Conservation (phyloP, 306 rosid genomes). For the Urtica urens region DNA sequence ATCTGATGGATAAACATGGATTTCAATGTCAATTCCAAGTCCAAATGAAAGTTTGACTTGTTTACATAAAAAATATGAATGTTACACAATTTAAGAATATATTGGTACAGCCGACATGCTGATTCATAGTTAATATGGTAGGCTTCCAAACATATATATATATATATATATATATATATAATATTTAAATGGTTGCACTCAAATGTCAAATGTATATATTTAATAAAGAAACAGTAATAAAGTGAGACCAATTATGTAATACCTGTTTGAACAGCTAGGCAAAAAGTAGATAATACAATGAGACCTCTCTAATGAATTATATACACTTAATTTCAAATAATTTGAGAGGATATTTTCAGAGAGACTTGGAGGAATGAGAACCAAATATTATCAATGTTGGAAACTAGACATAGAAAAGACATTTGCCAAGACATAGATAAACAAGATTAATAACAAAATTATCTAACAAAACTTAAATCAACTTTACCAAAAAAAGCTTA, state of each 20-base stretch:
- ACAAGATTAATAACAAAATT: neutral
- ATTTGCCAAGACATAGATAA: neutral
- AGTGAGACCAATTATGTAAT: neutral
- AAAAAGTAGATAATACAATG: neutral
- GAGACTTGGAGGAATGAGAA: slow-evolving; percentile 10
- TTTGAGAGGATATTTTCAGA: slow-evolving; percentile 1
- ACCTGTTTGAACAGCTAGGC: neutral
- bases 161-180: too few relatives aligned
- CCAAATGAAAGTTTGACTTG: too few relatives aligned
- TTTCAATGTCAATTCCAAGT: too few relatives aligned
- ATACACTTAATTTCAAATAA: neutral
- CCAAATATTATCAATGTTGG: slow-evolving; percentile 2
- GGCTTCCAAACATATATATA: neutral
- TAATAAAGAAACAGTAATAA: too few relatives aligned
- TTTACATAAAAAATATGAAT: too few relatives aligned
- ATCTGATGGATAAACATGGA: too few relatives aligned
- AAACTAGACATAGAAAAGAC: neutral
- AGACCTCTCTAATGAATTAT: neutral
- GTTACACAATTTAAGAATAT: too few relatives aligned
- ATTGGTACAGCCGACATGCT: neutral
- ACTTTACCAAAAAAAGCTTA: too few relatives aligned
- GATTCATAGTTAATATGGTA: neutral
- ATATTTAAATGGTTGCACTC: too few relatives aligned
- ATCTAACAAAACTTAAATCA: neutral
- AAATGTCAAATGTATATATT: too few relatives aligned